Percentiles rank a stretch among this genome's conserved stretches.
These are phyloP conservation scores for Populus hybrid DNA, from an alignment of 441 rosid species.

Conservation along the genomic window DNA sequence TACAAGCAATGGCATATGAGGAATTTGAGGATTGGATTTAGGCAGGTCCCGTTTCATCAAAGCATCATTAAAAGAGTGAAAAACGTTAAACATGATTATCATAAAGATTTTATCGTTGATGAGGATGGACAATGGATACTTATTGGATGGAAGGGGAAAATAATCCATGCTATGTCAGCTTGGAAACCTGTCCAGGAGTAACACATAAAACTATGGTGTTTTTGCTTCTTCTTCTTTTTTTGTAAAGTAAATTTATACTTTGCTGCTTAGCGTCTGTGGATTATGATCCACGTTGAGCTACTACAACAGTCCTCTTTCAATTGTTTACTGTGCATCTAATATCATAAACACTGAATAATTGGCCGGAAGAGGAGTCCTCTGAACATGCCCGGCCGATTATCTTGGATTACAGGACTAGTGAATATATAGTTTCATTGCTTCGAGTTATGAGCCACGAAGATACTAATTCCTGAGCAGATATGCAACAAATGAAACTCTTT, in stretches of 20 bases:
- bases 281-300: background rate
- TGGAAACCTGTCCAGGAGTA: slow-evolving; percentile 50
- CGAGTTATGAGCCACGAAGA: background rate
- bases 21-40: slow-evolving; percentile 60
- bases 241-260: background rate
- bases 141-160: slow-evolving; percentile 79
- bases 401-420: background rate
- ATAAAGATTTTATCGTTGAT: slow-evolving; percentile 67
- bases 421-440: background rate
- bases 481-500: background rate
- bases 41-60: slow-evolving; percentile 39
- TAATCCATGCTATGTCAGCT: slow-evolving; percentile 49
- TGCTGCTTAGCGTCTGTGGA: background rate
- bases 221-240: background rate
- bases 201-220: background rate
- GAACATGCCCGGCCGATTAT: background rate
- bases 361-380: background rate
- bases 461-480: background rate
- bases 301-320: background rate
- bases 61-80: slow-evolving; percentile 30
- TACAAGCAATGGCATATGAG: slow-evolving; percentile 78
- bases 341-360: background rate
- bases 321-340: background rate
- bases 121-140: slow-evolving; percentile 65
- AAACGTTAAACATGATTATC: slow-evolving; percentile 45